Conservation (phyloP, 2,329 filamentous ascomycete species). For the Onygena corvina region DNA sequence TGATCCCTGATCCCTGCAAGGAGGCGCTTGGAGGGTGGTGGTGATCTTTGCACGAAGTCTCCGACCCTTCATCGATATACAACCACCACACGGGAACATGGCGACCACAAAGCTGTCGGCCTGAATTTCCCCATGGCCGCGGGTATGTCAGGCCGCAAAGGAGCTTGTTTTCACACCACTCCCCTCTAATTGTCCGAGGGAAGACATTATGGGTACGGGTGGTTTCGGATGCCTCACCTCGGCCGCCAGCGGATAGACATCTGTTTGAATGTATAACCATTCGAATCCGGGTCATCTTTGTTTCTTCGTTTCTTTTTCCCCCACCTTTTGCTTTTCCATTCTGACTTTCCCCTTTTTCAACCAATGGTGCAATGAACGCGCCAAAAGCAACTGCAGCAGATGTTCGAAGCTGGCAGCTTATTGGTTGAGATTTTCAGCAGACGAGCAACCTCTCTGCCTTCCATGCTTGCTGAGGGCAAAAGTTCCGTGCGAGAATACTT, state of each 20-base stretch:
- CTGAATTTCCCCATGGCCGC: not conserved
- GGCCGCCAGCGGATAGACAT: not conserved
- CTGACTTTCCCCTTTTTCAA: not conserved
- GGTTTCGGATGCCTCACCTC: not conserved
- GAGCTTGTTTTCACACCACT: too few species aligned
- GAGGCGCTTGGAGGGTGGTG: slow-evolving; percentile 2
- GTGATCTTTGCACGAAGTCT: not conserved
- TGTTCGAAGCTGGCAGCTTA: not conserved
- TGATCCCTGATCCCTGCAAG: slow-evolving; percentile 8
- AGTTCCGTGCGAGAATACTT: slow-evolving; percentile 17
- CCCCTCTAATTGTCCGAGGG: too few species aligned
- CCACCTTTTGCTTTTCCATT: not conserved
- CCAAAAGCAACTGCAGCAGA: not conserved
- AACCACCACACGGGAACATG: not conserved
- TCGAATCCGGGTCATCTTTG: slow-evolving; percentile 1
- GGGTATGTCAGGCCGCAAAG: too few species aligned
- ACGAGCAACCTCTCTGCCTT: not conserved
- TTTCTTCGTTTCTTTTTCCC: not conserved
- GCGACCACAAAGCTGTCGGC: not conserved
- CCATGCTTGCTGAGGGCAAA: slow-evolving; percentile 6
- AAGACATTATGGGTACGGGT: not conserved
- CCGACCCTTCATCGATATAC: not conserved
- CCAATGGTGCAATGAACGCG: slow-evolving; percentile 6
- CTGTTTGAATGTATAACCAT: slow-evolving; percentile 7
- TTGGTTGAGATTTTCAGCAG: not conserved